Conservation (phyloP, 768 basidiomycete species). For the Mycena leptocephala region DNA sequence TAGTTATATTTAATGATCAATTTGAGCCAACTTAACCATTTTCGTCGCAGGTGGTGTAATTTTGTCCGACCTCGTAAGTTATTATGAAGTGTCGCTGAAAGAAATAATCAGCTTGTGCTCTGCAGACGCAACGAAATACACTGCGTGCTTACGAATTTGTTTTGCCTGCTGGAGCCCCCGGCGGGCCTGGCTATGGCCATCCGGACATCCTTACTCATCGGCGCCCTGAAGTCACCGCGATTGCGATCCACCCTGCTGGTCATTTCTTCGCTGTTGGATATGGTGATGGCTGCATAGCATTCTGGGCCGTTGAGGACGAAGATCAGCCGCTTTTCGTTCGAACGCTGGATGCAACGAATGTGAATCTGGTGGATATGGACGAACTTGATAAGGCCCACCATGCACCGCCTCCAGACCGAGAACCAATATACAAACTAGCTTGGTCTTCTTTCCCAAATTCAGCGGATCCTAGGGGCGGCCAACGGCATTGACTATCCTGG, state of each 20-base stretch:
- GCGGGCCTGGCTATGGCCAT: slow-evolving; percentile 76
- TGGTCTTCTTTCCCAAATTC: slow-evolving; percentile 88
- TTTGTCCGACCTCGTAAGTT: slow-evolving; percentile 70
- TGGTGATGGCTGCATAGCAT: slow-evolving; percentile 86
- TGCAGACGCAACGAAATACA: slow-evolving; percentile 68
- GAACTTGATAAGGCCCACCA: slow-evolving; percentile 61
- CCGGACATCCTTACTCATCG: slow-evolving; percentile 82
- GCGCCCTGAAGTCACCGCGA: slow-evolving; percentile 76
- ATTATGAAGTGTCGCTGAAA: neutral
- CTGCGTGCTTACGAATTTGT: slow-evolving; percentile 78
- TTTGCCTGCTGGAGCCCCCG: slow-evolving; percentile 87
- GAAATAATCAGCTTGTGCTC: neutral
- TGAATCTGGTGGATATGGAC: slow-evolving; percentile 68
- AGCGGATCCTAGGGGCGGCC: slow-evolving; percentile 76
- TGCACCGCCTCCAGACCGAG: slow-evolving; percentile 53
- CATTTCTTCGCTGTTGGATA: slow-evolving; percentile 88
- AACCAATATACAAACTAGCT: slow-evolving; percentile 89
- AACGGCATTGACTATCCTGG: slow-evolving; percentile 86
- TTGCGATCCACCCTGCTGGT: slow-evolving; percentile 82
- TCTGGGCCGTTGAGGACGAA: slow-evolving; percentile 88
- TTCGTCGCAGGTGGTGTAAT: slow-evolving; percentile 70
- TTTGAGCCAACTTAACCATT: neutral
- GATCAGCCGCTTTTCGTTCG: slow-evolving; percentile 83
- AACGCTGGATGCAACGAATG: slow-evolving; percentile 72
- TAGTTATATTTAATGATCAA: slow-evolving; percentile 27